phyloP scores from a whole-genome alignment of 2,329 filamentous ascomycete genomes.

The Ophiostoma triangulosporum region DNA sequence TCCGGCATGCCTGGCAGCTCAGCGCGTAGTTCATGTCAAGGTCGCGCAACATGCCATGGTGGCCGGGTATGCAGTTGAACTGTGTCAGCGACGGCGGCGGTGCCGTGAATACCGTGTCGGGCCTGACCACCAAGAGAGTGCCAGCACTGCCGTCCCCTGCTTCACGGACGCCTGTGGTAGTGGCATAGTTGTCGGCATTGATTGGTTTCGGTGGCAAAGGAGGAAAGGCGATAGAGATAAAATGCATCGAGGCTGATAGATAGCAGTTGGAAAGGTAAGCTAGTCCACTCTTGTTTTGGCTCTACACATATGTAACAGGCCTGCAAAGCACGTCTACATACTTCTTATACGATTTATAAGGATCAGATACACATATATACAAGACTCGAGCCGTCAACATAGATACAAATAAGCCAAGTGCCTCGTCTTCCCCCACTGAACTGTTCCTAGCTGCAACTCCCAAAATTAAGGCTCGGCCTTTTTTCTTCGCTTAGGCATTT shows the following conservation, averaged over 20 bases:
- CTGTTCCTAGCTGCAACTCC: no score
- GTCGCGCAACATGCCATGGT: conserved; percentile 34
- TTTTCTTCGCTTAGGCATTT: no score
- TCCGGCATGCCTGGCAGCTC: conserved; percentile 39
- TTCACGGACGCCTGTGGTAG: not conserved
- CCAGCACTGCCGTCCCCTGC: not conserved
- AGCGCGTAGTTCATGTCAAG: conserved; percentile 37
- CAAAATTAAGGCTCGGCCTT: no score
- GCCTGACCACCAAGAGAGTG: conserved; percentile 10
- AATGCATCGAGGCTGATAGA: not conserved
- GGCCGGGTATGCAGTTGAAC: conserved; percentile 33
- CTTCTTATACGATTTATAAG: no score
- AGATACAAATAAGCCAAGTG: no score
- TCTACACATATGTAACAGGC: no score
- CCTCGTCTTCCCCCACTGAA: no score
- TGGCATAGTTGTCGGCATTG: conserved; percentile 17
- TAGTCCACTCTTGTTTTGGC: not conserved
- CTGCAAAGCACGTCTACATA: no score
- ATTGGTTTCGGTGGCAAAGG: no score
- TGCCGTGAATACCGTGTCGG: conserved; percentile 28
- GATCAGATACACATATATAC: no score
- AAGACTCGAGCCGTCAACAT: no score
- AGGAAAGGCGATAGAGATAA: no score
- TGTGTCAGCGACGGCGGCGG: conserved; percentile 27
- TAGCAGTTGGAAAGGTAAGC: not conserved